Conservation (phyloP, 2,329 filamentous ascomycete genomes). For the Aplosporella prunicola region DNA sequence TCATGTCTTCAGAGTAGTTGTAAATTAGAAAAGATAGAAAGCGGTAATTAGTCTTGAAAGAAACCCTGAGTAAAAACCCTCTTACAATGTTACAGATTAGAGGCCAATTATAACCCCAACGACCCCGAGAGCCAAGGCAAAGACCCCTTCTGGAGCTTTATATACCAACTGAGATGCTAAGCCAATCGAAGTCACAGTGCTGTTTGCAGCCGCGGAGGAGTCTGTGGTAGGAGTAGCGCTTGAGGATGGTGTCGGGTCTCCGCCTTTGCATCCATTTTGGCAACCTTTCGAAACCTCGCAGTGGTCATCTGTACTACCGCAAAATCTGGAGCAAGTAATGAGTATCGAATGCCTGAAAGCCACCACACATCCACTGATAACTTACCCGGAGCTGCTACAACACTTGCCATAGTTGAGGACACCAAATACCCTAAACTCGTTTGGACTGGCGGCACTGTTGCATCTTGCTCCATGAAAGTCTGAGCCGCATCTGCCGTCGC, state of each 20-base stretch:
- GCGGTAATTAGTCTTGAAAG: no score
- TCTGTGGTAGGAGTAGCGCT: background rate
- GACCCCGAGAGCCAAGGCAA: background rate
- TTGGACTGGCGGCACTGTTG: background rate
- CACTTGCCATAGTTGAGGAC: slow-evolving; percentile 1
- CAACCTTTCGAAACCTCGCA: slow-evolving; percentile 1
- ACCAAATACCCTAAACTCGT: background rate
- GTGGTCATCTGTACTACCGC: slow-evolving; percentile 6
- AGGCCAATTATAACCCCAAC: background rate
- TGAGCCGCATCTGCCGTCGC: slow-evolving; percentile 1
- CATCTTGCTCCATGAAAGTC: background rate
- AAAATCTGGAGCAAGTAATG: background rate
- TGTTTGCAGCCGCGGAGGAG: background rate
- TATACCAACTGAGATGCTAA: background rate
- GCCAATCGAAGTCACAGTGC: background rate
- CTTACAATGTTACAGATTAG: no score
- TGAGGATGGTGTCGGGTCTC: background rate
- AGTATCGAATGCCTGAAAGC: background rate
- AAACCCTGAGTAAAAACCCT: no score
- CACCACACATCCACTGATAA: no score
- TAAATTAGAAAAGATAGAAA: no score
- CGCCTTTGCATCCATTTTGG: slow-evolving; percentile 8
- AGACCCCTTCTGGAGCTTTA: background rate
- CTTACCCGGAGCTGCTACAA: slow-evolving; percentile 5
- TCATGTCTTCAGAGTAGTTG: background rate